phyloP scores from a whole-genome alignment of 345 rosid genomes.

The Hirschfeldia incana region DNA sequence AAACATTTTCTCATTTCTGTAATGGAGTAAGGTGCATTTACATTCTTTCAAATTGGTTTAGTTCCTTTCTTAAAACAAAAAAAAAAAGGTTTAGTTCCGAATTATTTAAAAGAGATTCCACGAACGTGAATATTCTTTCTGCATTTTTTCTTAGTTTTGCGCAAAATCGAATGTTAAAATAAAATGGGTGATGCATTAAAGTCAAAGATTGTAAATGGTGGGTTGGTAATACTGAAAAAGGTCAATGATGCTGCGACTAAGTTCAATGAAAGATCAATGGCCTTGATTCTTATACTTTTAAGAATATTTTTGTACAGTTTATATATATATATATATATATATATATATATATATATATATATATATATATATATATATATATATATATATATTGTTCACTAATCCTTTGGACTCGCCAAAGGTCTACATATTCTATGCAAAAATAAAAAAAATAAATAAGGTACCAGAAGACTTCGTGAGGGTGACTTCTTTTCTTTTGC shows the following conservation, averaged over 20 bases:
- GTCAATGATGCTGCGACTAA: constrained; percentile 34
- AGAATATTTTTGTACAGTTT: background rate
- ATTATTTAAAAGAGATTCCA: constrained; percentile 14
- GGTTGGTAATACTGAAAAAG: constrained; percentile 22
- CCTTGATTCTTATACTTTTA: background rate
- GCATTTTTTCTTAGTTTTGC: background rate
- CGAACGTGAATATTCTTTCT: constrained; percentile 22
- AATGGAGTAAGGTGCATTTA: background rate
- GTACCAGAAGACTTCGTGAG: constrained; percentile 23
- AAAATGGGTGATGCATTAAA: constrained; percentile 16
- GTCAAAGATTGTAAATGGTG: constrained; percentile 29
- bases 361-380: background rate
- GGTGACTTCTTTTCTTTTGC: constrained; percentile 6
- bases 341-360: background rate
- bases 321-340: background rate
- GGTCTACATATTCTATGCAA: constrained; percentile 7
- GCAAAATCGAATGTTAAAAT: constrained; percentile 11
- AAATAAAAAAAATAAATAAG: background rate
- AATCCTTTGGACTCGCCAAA: constrained; percentile 26
- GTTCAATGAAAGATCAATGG: constrained; percentile 38
- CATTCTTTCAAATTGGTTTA: background rate
- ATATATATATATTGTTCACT: background rate
- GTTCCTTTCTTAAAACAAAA: too few relatives aligned
- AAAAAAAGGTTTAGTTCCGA: too few relatives aligned
- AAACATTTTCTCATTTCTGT: background rate